phyloP scores from a whole-genome alignment of 116 monocot genomes.

The Phalaenopsis hybrid region DNA sequence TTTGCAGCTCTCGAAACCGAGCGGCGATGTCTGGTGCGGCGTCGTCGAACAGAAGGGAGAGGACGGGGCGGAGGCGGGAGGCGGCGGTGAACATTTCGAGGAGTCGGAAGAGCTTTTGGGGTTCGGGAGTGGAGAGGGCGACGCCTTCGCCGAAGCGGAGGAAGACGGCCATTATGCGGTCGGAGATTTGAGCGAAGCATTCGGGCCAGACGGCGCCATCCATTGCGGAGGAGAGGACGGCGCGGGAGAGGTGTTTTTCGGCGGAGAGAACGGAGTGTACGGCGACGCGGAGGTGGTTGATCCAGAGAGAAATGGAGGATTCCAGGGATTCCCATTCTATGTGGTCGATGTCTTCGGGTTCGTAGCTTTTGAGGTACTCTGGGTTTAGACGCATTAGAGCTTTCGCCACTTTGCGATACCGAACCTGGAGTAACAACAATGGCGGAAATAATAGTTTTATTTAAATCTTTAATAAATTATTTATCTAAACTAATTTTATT shows the following conservation, averaged over 20 bases:
- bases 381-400: conserved; percentile 51
- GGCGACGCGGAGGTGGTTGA: conserved; percentile 38
- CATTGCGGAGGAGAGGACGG: conserved; percentile 26
- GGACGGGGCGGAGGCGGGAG: conserved; percentile 10
- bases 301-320: conserved; percentile 42
- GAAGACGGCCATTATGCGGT: conserved; percentile 49
- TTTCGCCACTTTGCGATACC: conserved; percentile 48
- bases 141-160: conserved; percentile 62
- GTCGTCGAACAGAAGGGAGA: conserved; percentile 27
- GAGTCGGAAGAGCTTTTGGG: conserved; percentile 54
- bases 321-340: conserved; percentile 50
- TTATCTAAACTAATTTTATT: not conserved
- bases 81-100: conserved; percentile 48
- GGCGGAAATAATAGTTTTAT: too few species aligned
- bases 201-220: conserved; percentile 41
- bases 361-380: conserved; percentile 34
- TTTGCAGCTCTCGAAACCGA: conserved; percentile 46
- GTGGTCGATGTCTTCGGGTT: conserved; percentile 46
- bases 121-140: conserved; percentile 35
- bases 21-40: conserved; percentile 31
- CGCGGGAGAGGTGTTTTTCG: conserved; percentile 40
- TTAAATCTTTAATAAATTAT: not conserved
- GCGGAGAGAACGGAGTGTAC: conserved; percentile 23
- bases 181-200: conserved; percentile 51
- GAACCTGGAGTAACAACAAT: conserved; percentile 7